Base-by-base conservation (phyloP, 169 alveolate species). In the Plasmodium inui region DNA sequence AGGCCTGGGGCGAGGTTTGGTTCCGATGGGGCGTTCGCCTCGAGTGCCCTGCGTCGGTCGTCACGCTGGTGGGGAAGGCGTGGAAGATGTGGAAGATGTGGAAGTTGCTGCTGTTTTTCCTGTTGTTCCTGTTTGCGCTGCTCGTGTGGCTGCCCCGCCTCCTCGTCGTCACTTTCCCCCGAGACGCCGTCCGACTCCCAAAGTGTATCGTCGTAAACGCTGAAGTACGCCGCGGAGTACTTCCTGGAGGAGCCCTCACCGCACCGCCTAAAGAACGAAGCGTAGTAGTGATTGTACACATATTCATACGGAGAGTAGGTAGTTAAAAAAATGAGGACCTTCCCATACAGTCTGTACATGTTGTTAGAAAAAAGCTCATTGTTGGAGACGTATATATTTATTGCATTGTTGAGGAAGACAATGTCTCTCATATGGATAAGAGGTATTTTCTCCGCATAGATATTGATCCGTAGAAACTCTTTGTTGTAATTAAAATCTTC, bases 301-400 rank as follows among this genome's bases (percentile, higher is more conserved):
- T 89, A 89, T 22, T 89, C 94, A 22, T 89, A 89, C 3, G 94
- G 94, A 32, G 94, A 89, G 71, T 80, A 89, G 9, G 94, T 89
- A 14, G 94, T 89, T 14, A 89, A 50, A 53, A 79, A 89, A 4
- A 89, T 89, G 8, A 89, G 90, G 19, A 89, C 90, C 46, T 67
- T 89, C 30, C 83, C 94, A 34, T 89, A 89, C 34, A 89, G 34
- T 39, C 80, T 89, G 37, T 89, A 89, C 71, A 89, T 34, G 17
- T 81, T 67, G 53, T 89, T 89, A 34, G 19, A 26, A 57, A 89
- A 80, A 61, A 89, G 73, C 1, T 61, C 30, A 80, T 34, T 89
- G 46, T 79, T 81, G 19, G 32, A 79, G 46, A 81, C 94, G 82
- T 44, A 89, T 73, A 89, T 89, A 30, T 89, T 80, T 80, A 89